Base-by-base conservation (phyloP, 805 yeast genomes). In the Ogataea corticis region DNA sequence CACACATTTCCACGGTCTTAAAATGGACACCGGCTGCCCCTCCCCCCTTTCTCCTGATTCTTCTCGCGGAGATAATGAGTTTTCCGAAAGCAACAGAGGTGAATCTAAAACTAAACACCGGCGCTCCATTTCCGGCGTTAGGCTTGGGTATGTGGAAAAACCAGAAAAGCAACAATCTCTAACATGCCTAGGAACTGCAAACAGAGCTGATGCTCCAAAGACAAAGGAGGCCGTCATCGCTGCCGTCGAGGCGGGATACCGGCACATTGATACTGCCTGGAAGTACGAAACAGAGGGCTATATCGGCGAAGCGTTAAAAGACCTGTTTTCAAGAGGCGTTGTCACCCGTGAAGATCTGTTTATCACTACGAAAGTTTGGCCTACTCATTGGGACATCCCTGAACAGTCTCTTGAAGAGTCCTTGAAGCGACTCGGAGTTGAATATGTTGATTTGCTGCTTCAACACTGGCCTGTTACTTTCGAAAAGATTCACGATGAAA, bases 401-500 rank as follows among this genome's bases (percentile, higher is more conserved):
- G 67, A 57, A 17, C 57, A 53, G 9, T 70, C 71, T 4, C 52
- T 74, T 17, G 66, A 67, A 10, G 50, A 46, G 11, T 70, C 77
- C 10, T 62, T 73, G 52, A 48, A 56, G 33, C 65, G 62, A 27
- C 56, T 72, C 43, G 68, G 63, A 1, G 42, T 70, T 32, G 76
- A 70, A 23, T 73, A 74, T 49, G 69, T 73, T 23, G 78, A 74
- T 49, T 61, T 74, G 46, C 68, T 68, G 51, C 64, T 73, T 50
- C 63, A 71, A 47, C 79, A 74, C 57, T 72, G 75, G 75, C 79
- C 79, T 13, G 23, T 51, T 5, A 72, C 76, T 1, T 45, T 58
- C 18, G 62, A 70, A 43, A 45, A 47, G 16, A 28, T 33, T 15
- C 46, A 47, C 31, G 27, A 38, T 18, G 49, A 52, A 25, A 40